Conservation (phyloP, 225 moss, liverwort and hornwort species). For the Asterella californica region DNA sequence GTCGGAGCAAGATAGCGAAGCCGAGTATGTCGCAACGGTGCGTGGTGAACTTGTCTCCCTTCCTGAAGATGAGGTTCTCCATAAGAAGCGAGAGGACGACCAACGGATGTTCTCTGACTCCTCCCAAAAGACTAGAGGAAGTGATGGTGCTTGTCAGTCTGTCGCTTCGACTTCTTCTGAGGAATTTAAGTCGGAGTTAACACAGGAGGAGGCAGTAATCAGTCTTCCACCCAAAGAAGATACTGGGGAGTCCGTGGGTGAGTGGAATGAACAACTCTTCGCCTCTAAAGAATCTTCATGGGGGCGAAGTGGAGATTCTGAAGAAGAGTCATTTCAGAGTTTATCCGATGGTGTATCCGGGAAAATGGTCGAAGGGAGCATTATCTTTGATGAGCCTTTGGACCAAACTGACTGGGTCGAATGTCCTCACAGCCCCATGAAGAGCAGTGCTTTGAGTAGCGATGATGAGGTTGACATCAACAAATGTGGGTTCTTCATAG, state of each 20-base stretch:
- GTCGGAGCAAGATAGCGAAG: constrained; percentile 54
- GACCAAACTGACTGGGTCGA: constrained; percentile 46
- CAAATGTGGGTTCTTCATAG: constrained; percentile 33
- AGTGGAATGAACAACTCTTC: constrained; percentile 1
- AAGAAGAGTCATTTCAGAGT: constrained; percentile 27
- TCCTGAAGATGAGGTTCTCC: constrained; percentile 10
- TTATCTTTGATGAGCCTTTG: constrained; percentile 29
- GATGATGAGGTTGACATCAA: constrained; percentile 35
- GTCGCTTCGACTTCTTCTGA: neutral
- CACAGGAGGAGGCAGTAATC: neutral
- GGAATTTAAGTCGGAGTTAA: neutral
- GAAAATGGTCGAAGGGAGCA: constrained; percentile 16
- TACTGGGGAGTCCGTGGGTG: neutral
- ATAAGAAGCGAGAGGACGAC: neutral
- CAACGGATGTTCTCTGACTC: neutral
- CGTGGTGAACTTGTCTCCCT: constrained; percentile 34
- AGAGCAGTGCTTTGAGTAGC: constrained; percentile 13
- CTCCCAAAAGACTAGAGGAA: neutral
- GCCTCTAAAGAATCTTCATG: neutral
- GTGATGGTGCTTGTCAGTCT: neutral
- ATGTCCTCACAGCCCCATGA: constrained; percentile 38
- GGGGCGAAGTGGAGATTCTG: constrained; percentile 13
- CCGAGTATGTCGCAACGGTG: constrained; percentile 68
- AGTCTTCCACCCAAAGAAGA: neutral
- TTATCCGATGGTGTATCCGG: constrained; percentile 22